These are phyloP conservation scores for Fusarium torulosum DNA, from an alignment of 2,329 filamentous ascomycete genomes.

Conservation along the genomic window DNA sequence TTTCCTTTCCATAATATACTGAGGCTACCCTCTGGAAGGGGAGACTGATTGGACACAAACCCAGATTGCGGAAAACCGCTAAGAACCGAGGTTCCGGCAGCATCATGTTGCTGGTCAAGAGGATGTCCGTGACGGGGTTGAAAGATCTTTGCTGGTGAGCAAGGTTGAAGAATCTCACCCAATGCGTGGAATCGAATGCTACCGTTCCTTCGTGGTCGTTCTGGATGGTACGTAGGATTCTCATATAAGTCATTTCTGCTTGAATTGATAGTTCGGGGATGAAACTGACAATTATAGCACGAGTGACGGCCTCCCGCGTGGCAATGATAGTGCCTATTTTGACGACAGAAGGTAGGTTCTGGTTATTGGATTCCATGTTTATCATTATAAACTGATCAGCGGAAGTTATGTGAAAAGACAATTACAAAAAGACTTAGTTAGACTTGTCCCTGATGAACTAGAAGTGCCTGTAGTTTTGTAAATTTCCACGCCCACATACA, in stretches of 20 bases:
- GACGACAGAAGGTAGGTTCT: not conserved
- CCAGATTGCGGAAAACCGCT: not conserved
- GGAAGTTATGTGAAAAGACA: not conserved
- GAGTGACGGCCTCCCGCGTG: not conserved
- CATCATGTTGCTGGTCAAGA: conserved; percentile 21
- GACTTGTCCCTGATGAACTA: not conserved
- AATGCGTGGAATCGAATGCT: not conserved
- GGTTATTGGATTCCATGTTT: not conserved
- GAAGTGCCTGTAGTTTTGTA: too few relatives aligned
- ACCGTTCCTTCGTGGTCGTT: not conserved
- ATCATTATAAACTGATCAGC: not conserved
- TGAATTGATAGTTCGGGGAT: not conserved
- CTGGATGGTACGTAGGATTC: not conserved
- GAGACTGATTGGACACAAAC: not conserved
- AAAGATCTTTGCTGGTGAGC: not conserved
- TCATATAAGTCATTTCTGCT: not conserved
- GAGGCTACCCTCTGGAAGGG: conserved; percentile 14
- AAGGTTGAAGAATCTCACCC: not conserved
- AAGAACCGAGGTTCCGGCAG: conserved; percentile 4
- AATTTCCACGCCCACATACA: too few relatives aligned
- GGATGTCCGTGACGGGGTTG: conserved; percentile 3
- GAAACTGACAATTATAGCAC: conserved; percentile 8
- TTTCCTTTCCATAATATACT: not conserved
- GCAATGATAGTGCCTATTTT: not conserved
- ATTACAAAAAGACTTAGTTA: not conserved